These are phyloP conservation scores for Primulina tabacum DNA, from an alignment of 257 asterid species.

Conservation along the genomic window DNA sequence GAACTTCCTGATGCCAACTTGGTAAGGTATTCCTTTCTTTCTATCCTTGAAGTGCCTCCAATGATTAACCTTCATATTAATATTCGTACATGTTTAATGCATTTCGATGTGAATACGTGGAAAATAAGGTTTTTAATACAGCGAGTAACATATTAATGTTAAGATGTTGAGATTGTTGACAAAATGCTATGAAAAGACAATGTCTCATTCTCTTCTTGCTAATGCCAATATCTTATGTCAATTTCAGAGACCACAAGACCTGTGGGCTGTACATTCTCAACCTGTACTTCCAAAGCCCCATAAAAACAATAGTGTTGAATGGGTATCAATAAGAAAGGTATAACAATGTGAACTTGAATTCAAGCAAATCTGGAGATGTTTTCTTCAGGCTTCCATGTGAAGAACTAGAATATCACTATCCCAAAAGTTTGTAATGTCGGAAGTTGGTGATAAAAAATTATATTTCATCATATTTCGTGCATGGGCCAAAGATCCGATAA, in stretches of 20 bases:
- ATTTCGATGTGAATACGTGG: conserved; percentile 5
- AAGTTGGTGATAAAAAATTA: not conserved
- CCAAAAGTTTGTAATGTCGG: not conserved
- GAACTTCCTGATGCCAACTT: conserved; percentile 99
- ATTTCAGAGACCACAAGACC: conserved; percentile 86
- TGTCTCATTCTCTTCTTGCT: conserved; percentile 24
- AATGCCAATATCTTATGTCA: conserved; percentile 29
- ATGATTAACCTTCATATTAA: conserved; percentile 17
- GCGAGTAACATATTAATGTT: conserved; percentile 2
- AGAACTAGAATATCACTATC: not conserved
- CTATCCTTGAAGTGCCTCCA: conserved; percentile 26
- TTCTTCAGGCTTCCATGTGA: not conserved
- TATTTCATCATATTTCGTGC: not conserved
- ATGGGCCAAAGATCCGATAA: not conserved
- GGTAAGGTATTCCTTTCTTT: conserved; percentile 89
- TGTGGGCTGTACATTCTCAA: conserved; percentile 88
- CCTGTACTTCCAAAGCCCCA: conserved; percentile 88
- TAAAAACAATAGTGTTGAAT: conserved; percentile 53
- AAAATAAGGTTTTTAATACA: conserved; percentile 9
- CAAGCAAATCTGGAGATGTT: not conserved
- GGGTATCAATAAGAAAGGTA: conserved; percentile 90
- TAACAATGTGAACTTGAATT: conserved; percentile 4
- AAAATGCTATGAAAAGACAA: conserved; percentile 17
- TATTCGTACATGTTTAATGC: conserved; percentile 9
- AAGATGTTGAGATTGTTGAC: conserved; percentile 23